Evolutionary conservation across 2,329 filamentous ascomycete genomes (phyloP), one percentile per base, ranked within the genome.

Genomic region (Aureobasidium musti): DNA sequence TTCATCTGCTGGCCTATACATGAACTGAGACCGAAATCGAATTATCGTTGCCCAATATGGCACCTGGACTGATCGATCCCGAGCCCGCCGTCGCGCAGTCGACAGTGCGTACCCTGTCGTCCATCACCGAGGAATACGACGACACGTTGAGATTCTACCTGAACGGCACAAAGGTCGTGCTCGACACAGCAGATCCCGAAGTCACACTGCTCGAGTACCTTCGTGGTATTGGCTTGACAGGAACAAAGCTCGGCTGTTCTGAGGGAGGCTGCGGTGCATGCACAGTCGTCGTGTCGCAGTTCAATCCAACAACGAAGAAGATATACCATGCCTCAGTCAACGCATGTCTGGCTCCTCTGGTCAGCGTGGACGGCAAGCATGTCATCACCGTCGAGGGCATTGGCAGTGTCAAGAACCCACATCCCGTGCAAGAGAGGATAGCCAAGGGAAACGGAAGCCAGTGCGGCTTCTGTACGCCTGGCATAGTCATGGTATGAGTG

Each of bases 241-340:
- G 95, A 17, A 98, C 95, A 14, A 99, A 99, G 79, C 84, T 98
- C 78, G 95, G 95, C 56, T 99, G 95, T 80, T 92, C 92, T 59
- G 95, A 99, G 81, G 95, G 95, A 69, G 95, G 95, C 1, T 99
- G 95, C 75, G 95, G 95, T 73, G 95, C 95, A 70, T 98, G 94
- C 76, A 98, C 94, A 50, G 92, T 98, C 53, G 93, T 99, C 35
- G 85, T 99, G 47, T 96, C 92, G 69, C 93, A 98, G 77, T 89
- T 89, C 75, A 98, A 98, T 74, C 92, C 92, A 1, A 96, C 92
- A 3, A 97, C 93, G 6, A 91, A 91, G 74, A 86, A 91, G 76
- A 91, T 98, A 72, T 98, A 98, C 75, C 94, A 99, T 82, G 95
- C 95, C 67, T 96, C 91, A 64, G 91, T 98, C 68, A 99, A 99